These are phyloP conservation scores for Pleoardoris graminearum DNA, from an alignment of 2,329 filamentous ascomycete species.

Conservation along the genomic window DNA sequence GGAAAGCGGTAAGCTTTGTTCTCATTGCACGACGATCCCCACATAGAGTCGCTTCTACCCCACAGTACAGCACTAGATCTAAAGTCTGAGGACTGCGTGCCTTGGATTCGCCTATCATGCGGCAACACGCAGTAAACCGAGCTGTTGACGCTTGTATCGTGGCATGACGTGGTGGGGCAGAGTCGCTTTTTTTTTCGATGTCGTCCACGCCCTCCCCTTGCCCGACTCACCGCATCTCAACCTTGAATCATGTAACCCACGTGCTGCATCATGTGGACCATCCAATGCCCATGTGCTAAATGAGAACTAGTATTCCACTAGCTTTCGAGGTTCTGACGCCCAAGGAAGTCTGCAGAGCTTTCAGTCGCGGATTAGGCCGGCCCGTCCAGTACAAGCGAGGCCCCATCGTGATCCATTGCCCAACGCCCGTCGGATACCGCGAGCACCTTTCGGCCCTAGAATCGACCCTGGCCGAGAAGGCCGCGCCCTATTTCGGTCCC, in stretches of 20 bases:
- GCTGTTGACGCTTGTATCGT: background rate
- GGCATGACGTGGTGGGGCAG: slow-evolving; percentile 23
- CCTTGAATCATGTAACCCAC: slow-evolving; percentile 13
- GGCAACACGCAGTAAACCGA: background rate
- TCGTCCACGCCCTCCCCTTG: slow-evolving; percentile 15
- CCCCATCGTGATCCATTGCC: slow-evolving; percentile 81
- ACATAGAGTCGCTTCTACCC: slow-evolving; percentile 5
- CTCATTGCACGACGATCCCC: slow-evolving; percentile 25
- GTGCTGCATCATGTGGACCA: slow-evolving; percentile 20
- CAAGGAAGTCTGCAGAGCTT: slow-evolving; percentile 76
- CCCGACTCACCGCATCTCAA: background rate
- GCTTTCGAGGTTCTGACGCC: slow-evolving; percentile 90
- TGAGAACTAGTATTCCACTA: slow-evolving; percentile 69
- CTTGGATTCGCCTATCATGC: background rate
- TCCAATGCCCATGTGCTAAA: no score
- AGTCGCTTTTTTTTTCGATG: slow-evolving; percentile 17
- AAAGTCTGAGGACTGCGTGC: background rate
- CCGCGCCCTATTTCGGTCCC: slow-evolving; percentile 65
- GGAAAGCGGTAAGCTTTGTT: slow-evolving; percentile 62
- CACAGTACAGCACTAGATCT: slow-evolving; percentile 17
- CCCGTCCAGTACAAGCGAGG: slow-evolving; percentile 77
- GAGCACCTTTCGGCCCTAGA: slow-evolving; percentile 76
- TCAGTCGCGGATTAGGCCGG: slow-evolving; percentile 75
- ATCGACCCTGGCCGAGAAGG: slow-evolving; percentile 60
- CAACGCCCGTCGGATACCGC: slow-evolving; percentile 84